Conservation (phyloP, 2,329 filamentous ascomycete genomes). For the Sarocladium kiliense region DNA sequence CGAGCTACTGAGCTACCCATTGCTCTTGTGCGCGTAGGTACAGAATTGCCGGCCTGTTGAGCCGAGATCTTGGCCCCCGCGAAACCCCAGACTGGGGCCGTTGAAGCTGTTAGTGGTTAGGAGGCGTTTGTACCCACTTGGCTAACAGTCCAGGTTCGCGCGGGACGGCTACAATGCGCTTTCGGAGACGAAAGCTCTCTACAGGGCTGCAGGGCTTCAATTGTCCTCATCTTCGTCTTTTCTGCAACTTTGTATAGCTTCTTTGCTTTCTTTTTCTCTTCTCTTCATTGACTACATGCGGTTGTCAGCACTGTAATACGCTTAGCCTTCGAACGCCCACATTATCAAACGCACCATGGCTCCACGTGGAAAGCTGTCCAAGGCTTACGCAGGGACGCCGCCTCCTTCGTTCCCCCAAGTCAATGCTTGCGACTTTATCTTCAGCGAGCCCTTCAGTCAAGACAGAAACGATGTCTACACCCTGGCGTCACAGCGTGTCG, state of each 20-base stretch:
- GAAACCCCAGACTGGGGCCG: slow-evolving; percentile 3
- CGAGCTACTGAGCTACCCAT: too few relatives aligned
- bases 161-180: not conserved
- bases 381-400: not conserved
- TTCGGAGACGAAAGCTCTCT: not conserved
- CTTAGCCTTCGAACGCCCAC: not conserved
- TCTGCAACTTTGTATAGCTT: not conserved
- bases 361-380: not conserved
- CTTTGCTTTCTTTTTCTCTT: not conserved
- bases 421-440: slow-evolving; percentile 31
- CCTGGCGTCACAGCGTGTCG: slow-evolving; percentile 24
- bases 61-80: slow-evolving; percentile 4
- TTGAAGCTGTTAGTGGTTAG: not conserved
- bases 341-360: not conserved
- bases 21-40: not conserved
- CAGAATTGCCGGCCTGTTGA: slow-evolving; percentile 6
- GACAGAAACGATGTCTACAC: slow-evolving; percentile 19
- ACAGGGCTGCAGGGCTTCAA: not conserved
- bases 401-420: slow-evolving; percentile 7
- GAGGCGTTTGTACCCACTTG: not conserved
- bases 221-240: not conserved
- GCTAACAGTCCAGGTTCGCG: not conserved
- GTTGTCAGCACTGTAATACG: not conserved
- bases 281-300: not conserved
- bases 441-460: slow-evolving; percentile 30